These are phyloP conservation scores for Debaryomyces prosopidis DNA, from an alignment of 805 yeast species.

Conservation along the genomic window DNA sequence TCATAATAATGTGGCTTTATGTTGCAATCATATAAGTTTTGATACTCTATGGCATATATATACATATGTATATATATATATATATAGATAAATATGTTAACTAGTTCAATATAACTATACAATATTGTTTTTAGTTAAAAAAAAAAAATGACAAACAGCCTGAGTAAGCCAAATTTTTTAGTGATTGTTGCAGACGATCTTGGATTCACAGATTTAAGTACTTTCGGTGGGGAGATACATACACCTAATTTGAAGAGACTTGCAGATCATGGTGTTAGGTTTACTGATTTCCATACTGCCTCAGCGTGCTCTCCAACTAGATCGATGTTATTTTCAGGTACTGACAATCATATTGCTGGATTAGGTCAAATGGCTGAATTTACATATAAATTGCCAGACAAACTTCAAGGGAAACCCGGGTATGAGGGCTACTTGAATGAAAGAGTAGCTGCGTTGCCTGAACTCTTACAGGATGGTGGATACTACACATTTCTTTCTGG, in stretches of 20 bases:
- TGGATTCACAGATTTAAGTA: slow-evolving; percentile 55
- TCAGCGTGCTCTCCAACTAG: slow-evolving; percentile 67
- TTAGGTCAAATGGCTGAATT: slow-evolving; percentile 59
- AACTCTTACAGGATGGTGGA: slow-evolving; percentile 47
- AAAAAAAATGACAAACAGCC: background rate
- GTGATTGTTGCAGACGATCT: slow-evolving; percentile 62
- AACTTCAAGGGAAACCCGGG: slow-evolving; percentile 48
- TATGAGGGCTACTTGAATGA: slow-evolving; percentile 56
- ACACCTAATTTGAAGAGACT: slow-evolving; percentile 53
- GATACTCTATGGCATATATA: too few species aligned
- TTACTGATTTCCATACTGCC: slow-evolving; percentile 63
- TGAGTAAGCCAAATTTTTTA: slow-evolving; percentile 51
- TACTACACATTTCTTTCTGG: slow-evolving; percentile 56
- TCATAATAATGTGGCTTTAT: too few species aligned
- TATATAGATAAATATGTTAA: too few species aligned
- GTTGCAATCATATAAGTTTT: too few species aligned
- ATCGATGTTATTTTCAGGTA: slow-evolving; percentile 60
- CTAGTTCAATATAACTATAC: too few species aligned
- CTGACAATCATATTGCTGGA: slow-evolving; percentile 63
- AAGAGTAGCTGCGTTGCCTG: slow-evolving; percentile 54
- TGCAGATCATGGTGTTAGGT: slow-evolving; percentile 46
- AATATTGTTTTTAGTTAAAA: too few species aligned
- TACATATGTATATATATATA: too few species aligned
- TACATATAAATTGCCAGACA: slow-evolving; percentile 34
- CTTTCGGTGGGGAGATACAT: slow-evolving; percentile 58